phyloP scores from a whole-genome alignment of 306 rosid genomes.

The Medicago lupulina region DNA sequence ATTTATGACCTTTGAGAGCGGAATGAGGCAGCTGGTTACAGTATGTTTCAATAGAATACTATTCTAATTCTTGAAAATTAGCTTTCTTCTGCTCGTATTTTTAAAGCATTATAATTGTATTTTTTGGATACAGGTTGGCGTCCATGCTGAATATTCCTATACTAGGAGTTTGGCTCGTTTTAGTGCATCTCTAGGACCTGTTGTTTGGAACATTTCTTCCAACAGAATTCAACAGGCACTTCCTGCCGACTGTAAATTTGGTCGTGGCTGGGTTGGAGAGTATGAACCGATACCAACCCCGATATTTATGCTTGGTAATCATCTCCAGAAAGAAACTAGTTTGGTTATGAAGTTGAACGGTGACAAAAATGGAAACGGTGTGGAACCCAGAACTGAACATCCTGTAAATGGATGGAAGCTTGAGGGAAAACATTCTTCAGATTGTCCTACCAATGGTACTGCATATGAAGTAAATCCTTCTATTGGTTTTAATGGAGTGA shows the following conservation, averaged over 20 bases:
- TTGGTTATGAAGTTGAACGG: conserved; percentile 47
- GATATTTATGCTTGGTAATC: conserved; percentile 59
- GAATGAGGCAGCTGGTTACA: conserved; percentile 87
- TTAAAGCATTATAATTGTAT: conserved; percentile 24
- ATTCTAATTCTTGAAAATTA: conserved; percentile 32
- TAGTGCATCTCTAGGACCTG: conserved; percentile 86
- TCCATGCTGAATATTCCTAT: conserved; percentile 92
- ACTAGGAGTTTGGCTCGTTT: conserved; percentile 97
- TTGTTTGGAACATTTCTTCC: conserved; percentile 94
- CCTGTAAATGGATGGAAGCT: conserved; percentile 48
- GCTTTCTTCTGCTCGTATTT: conserved; percentile 20
- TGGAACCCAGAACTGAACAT: conserved; percentile 51
- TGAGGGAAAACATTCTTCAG: conserved; percentile 52
- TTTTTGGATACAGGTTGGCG: conserved; percentile 74
- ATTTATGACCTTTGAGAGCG: conserved; percentile 80
- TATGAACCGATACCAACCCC: conserved; percentile 94
- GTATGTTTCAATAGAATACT: conserved; percentile 58
- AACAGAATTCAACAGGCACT: conserved; percentile 82
- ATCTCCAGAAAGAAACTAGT: conserved; percentile 56
- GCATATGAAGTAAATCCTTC: conserved; percentile 57
- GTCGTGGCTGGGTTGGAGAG: conserved; percentile 99
- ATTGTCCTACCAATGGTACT: conserved; percentile 51
- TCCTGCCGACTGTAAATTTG: conserved; percentile 82
- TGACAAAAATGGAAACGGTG: conserved; percentile 50
- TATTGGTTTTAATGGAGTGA: conserved; percentile 57